These are phyloP conservation scores for Citrus maxima DNA, from an alignment of 345 rosid species.

Conservation along the genomic window DNA sequence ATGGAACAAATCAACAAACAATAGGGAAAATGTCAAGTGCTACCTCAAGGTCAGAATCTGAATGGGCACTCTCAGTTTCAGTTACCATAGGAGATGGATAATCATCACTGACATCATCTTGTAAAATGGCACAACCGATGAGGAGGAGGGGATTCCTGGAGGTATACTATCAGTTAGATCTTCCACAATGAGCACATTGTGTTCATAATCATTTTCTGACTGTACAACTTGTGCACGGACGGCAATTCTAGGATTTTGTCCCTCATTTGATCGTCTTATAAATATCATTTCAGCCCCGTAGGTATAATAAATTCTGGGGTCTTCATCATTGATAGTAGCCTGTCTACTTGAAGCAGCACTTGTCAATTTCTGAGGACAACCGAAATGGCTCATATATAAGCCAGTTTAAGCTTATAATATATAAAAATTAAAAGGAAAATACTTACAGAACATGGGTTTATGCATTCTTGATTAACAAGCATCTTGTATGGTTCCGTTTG, in stretches of 20 bases:
- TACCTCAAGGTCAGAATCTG: conserved; percentile 54
- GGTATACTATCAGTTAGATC: conserved; percentile 59
- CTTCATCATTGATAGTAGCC: conserved; percentile 26
- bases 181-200: conserved; percentile 39
- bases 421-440: no score
- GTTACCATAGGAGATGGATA: conserved; percentile 29
- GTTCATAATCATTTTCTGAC: conserved; percentile 20
- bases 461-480: no score
- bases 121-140: conserved; percentile 37
- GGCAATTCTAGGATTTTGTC: conserved; percentile 23
- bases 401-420: no score
- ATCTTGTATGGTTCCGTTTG: no score
- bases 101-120: conserved; percentile 34
- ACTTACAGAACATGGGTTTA: no score
- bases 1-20: not conserved
- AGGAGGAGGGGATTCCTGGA: conserved; percentile 32
- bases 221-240: conserved; percentile 26
- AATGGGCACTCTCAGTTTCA: conserved; percentile 27
- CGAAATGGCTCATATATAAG: no score
- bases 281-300: conserved; percentile 3
- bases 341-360: conserved; percentile 26
- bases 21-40: conserved; percentile 8
- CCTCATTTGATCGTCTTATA: not conserved
- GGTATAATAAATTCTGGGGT: conserved; percentile 18
- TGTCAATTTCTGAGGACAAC: not conserved